Evolutionary conservation across 2,329 filamentous ascomycete species (phyloP), one percentile per base, ranked within the genome.

Genomic region (Phoma herbarum): DNA sequence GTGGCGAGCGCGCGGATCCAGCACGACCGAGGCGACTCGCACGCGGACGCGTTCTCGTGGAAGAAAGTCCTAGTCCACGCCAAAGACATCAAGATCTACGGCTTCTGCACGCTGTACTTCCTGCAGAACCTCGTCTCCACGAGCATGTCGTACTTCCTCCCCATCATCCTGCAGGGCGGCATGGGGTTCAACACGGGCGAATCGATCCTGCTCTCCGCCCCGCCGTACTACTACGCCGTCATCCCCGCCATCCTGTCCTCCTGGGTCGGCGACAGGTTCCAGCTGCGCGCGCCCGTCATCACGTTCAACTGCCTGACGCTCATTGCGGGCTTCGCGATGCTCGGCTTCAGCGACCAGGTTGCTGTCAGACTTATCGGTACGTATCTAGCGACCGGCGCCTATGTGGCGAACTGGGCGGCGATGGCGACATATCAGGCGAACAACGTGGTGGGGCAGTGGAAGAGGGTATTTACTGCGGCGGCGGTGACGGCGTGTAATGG

Each of bases 391-490:
- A 90, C 88, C 0, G 88, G 88, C 0, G 87, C 88, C 1, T 90
- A 90, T 62, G 82, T 90, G 4, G 86, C 84, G 4, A 90, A 90
- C 62, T 90, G 88, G 87, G 87, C 88, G 0, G 88, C 86, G 0
- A 77, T 90, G 61, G 87, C 85, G 6, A 73, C 73, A 6, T 76
- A 75, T 42, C 72, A 90, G 88, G 73, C 74, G 28, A 89, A 88
- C 70, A 72, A 75, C 42, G 66, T 75, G 11, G 64, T 67, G 14
- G 75, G 85, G 0, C 86, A 89, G 66, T 89, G 86, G 86, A 89
- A 88, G 73, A 79, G 86, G 28, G 86, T 83, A 2, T 87, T 86
- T 45, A 85, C 85, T 0, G 85, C 86, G 0, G 87, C 86, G 0
- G 81, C 83, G 0, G 82, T 88, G 2, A 84, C 85, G 11, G 86